Base-by-base conservation (phyloP, 2,329 filamentous ascomycete species). In the Tolypocladium guangdongense region DNA sequence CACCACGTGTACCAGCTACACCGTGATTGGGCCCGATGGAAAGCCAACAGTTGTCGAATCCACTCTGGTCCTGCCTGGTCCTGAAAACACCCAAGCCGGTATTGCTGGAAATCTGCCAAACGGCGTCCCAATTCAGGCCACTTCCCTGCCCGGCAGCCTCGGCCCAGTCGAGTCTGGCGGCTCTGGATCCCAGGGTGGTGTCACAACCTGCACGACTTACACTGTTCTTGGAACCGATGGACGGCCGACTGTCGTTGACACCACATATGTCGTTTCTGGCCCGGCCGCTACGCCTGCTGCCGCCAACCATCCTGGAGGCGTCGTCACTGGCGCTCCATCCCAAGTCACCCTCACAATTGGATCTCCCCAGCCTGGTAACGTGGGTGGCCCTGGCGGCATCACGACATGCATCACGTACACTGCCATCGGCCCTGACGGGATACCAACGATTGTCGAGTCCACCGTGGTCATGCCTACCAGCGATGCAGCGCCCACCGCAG, bases 41-140 rank as follows among this genome's bases (percentile, higher is more conserved):
- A 59, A 55, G 38, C 63, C 66, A 12, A 71, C 68, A 11, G 59
- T 68, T 12, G 55, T 71, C 22, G 64, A 70, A 39, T 70, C 68
- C 10, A 67, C 64, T 18, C 63, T 66, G 60, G 59, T 69, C 22
- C 55, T 64, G 16, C 59, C 65, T 49, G 50, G 47, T 18, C 51
- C 61, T 4, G 54, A 52, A 12, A 49, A 50, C 39, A 43, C 52
- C 45, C 36, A 48, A 27, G 53, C 54, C n/a, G 59, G 57, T 12
- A 41, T 47, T 22, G 48, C 52, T 41, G 57, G 56, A 24, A 53
- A 54, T 14, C 51, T 51, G 16, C 52, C 56, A 43, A 53, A 54
- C 30, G 57, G 55, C 2, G 48, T 54, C 5, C 52, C 58, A 7
- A 41, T 53, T 12, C 53, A 50, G 38, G 38, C 39, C 4, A 55